A percentile compares a stretch with the other conserved stretches of the same genome.
Evolutionary conservation across 225 moss, liverwort and hornwort species (phyloP).

Genomic region (Pseudoscleropodium purum): DNA sequence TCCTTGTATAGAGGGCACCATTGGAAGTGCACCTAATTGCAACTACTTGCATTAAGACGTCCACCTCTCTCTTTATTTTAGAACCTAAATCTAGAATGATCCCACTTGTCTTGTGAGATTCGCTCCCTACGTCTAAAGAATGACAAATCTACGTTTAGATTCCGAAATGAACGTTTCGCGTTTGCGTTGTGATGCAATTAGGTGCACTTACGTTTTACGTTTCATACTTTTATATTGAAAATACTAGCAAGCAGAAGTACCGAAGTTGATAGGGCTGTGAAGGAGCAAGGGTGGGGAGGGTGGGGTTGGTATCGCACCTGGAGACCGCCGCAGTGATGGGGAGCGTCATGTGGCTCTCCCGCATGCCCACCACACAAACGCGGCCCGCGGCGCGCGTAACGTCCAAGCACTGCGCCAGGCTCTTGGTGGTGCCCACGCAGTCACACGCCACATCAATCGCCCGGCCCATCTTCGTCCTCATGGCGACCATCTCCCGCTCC

Average conservation of each 20-base stretch:
- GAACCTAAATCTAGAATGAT: background rate
- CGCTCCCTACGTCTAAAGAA: accelerated
- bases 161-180: no score
- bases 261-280: background rate
- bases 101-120: background rate
- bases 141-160: background rate
- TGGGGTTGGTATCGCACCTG: slow-evolving; percentile 22
- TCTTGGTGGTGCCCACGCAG: slow-evolving; percentile 69
- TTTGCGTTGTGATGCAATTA: background rate
- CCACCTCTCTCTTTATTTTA: background rate
- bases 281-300: background rate
- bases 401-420: slow-evolving; percentile 46
- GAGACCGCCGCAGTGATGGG: slow-evolving; percentile 52
- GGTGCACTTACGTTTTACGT: background rate
- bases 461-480: slow-evolving; percentile 35
- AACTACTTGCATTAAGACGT: background rate
- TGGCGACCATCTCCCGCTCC: slow-evolving; percentile 28
- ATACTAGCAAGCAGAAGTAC: background rate
- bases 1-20: background rate
- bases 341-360: slow-evolving; percentile 56
- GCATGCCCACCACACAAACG: slow-evolving; percentile 74
- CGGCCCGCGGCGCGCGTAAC: slow-evolving; percentile 51
- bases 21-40: background rate
- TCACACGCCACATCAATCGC: slow-evolving; percentile 57
- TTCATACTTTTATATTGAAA: background rate